Conservation (phyloP, 805 yeast species). For the Brettanomyces nanus region DNA sequence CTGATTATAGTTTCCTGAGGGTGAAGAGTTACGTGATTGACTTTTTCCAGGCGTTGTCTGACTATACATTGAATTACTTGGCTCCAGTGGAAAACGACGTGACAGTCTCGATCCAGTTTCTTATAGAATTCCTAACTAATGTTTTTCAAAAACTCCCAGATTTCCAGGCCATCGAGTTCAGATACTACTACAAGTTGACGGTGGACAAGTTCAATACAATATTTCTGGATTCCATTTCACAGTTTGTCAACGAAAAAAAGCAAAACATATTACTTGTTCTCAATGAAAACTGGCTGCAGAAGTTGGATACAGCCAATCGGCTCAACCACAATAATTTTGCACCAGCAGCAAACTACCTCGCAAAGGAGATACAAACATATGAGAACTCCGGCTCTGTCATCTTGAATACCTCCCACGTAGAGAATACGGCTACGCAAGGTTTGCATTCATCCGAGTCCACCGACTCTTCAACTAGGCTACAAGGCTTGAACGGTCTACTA, state of each 20-base stretch:
- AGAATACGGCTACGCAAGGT: slow-evolving; percentile 3
- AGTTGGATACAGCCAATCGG: slow-evolving; percentile 22
- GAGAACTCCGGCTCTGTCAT: slow-evolving; percentile 16
- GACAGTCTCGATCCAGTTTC: slow-evolving; percentile 47
- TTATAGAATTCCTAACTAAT: slow-evolving; percentile 49
- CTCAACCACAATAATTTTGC: slow-evolving; percentile 22
- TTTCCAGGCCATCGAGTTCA: slow-evolving; percentile 50
- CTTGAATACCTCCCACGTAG: slow-evolving; percentile 4
- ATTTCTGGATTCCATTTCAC: slow-evolving; percentile 17
- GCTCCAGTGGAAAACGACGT: slow-evolving; percentile 61
- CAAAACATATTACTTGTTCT: slow-evolving; percentile 26
- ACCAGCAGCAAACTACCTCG: slow-evolving; percentile 17
- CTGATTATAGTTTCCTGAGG: slow-evolving; percentile 71
- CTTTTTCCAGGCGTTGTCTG: slow-evolving; percentile 63
- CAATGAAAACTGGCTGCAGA: slow-evolving; percentile 25
- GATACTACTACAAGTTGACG: slow-evolving; percentile 31
- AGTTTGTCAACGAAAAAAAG: slow-evolving; percentile 23
- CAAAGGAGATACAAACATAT: slow-evolving; percentile 21
- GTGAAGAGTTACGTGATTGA: slow-evolving; percentile 62
- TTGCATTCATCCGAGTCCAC: no score
- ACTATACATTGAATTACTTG: slow-evolving; percentile 61
- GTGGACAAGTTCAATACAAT: slow-evolving; percentile 27
- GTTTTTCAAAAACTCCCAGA: slow-evolving; percentile 58
- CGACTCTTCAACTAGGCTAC: slow-evolving; percentile 9
- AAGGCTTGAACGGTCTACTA: slow-evolving; percentile 21